Evolutionary conservation across 73 alveolate species (phyloP).

Genomic region (Tetrahymena malaccensis): DNA sequence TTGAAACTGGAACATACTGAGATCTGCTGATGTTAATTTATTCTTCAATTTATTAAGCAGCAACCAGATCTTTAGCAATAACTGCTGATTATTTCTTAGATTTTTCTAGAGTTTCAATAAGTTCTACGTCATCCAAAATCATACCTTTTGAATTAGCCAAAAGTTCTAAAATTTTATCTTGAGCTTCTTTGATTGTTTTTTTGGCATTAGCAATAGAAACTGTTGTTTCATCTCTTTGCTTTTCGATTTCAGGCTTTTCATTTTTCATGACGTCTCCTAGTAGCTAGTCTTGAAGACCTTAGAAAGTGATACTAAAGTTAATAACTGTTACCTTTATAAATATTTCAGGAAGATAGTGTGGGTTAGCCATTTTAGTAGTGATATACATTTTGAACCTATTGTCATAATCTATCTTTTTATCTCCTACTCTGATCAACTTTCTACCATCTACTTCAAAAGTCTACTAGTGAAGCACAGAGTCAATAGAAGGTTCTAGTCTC

Average conservation of each 20-base stretch:
- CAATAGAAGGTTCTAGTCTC: constrained; percentile 80
- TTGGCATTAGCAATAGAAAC: constrained; percentile 86
- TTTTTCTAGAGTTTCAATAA: constrained; percentile 82
- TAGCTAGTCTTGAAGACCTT: constrained; percentile 89
- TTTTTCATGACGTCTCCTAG: constrained; percentile 90
- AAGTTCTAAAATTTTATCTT: constrained; percentile 75
- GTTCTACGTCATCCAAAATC: constrained; percentile 81
- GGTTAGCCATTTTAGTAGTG: constrained; percentile 94
- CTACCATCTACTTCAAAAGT: constrained; percentile 76
- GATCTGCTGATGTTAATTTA: constrained; percentile 87
- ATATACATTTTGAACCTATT: constrained; percentile 78
- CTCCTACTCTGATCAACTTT: constrained; percentile 62
- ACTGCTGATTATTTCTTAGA: constrained; percentile 75
- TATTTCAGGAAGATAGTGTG: constrained; percentile 93
- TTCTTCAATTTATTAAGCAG: constrained; percentile 70
- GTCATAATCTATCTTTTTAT: constrained; percentile 23
- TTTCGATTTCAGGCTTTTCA: constrained; percentile 93
- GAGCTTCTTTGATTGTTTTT: constrained; percentile 66
- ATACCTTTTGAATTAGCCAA: constrained; percentile 79
- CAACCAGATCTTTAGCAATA: constrained; percentile 66
- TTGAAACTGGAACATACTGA: constrained; percentile 83
- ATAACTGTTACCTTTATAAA: constrained; percentile 84
- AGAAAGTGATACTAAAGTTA: constrained; percentile 89
- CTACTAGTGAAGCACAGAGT: constrained; percentile 76
- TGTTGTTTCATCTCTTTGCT: constrained; percentile 87